A percentile compares a stretch with the other conserved stretches of the same genome.
Evolutionary conservation across 495 filamentous ascomycete genomes (phyloP).

Genomic region (Aspergillus campestris): DNA sequence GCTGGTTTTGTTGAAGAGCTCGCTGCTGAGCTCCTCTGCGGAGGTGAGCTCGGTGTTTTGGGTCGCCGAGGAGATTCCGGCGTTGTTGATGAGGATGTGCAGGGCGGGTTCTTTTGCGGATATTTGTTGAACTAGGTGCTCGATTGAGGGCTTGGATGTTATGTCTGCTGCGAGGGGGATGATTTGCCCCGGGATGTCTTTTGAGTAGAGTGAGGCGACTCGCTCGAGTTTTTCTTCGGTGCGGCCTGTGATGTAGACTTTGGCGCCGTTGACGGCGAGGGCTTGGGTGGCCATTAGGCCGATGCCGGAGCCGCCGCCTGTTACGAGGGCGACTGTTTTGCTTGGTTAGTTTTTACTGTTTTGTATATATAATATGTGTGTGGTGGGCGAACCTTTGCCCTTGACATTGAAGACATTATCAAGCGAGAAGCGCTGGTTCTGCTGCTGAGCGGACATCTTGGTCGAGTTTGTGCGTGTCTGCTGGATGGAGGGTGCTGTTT

Average conservation of each 20-base stretch:
- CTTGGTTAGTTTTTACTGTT: not conserved
- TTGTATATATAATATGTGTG: not conserved
- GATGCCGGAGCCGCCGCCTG: conserved; percentile 46
- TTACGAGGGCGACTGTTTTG: conserved; percentile 43
- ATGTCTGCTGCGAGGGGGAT: conserved; percentile 48
- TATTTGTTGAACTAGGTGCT: conserved; percentile 36
- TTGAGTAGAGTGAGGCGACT: conserved; percentile 37
- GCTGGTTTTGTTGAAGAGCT: conserved; percentile 47
- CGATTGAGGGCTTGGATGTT: conserved; percentile 38
- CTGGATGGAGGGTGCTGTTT: too few relatives aligned
- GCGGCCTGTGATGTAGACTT: conserved; percentile 53
- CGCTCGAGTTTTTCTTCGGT: conserved; percentile 46
- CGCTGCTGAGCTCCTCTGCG: conserved; percentile 42
- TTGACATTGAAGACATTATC: conserved; percentile 48
- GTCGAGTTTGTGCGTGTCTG: too few relatives aligned
- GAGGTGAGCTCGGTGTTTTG: conserved; percentile 27
- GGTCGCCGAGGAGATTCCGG: conserved; percentile 33
- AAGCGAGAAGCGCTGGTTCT: conserved; percentile 41
- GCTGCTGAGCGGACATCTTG: too few relatives aligned
- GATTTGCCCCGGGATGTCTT: conserved; percentile 45
- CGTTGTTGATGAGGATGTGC: conserved; percentile 49
- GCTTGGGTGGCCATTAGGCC: conserved; percentile 49
- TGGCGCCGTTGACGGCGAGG: conserved; percentile 51
- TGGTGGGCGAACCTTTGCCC: conserved; percentile 25
- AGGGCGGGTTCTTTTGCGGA: conserved; percentile 35